Evolutionary conservation across 208 protist genomes (phyloP), one percentile per base, ranked within the genome.

Genomic region (Leishmania gerbilli): DNA sequence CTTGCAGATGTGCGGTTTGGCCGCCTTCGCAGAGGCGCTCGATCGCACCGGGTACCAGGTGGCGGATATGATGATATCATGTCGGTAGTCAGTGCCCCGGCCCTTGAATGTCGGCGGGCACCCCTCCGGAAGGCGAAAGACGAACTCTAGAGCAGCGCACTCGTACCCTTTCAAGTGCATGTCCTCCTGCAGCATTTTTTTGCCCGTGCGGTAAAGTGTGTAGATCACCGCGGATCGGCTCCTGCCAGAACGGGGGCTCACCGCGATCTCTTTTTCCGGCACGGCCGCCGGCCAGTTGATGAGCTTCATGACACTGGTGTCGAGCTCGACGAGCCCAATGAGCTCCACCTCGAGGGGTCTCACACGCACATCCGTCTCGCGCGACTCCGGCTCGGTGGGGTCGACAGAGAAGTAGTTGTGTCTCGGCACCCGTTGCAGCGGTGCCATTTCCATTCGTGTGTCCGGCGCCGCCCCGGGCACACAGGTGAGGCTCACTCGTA

Each of bases 101-200:
- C 89, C 88, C 9, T 65, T 84, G 74, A 90, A 90, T 3, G 89
- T 91, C 24, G 92, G 84, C 31, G 92, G 88, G 5, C 84, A 83
- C 47, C 78, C 79, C 17, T 92, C 90, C 0, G 90, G 92, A 8
- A 96, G 79, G 27, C 84, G 78, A 64, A 94, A 87, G n/a, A 72
- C 47, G 62, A 86, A 86, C 82, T 86, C 82, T 49, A 86, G 24
- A 45, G 82, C 77, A 0, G 56, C 65, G 45, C 78, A 87, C 65
- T 91, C 79, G 49, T 86, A 72, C 17, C 78, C 56, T 19, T 60
- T 74, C 78, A 86, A 65, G 31, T 56, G 53, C 31, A 80, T 45
- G 2, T 79, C 77, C 42, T 79, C 64, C 72, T 55, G 77, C 67
- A 86, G 67, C 3, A n/a, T 47, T 67, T 71, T 74, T 64, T 74